Evolutionary conservation across 148 eudicot species (phyloP), one percentile per base, ranked within the genome.

Genomic region (Camellia granthamiana): DNA sequence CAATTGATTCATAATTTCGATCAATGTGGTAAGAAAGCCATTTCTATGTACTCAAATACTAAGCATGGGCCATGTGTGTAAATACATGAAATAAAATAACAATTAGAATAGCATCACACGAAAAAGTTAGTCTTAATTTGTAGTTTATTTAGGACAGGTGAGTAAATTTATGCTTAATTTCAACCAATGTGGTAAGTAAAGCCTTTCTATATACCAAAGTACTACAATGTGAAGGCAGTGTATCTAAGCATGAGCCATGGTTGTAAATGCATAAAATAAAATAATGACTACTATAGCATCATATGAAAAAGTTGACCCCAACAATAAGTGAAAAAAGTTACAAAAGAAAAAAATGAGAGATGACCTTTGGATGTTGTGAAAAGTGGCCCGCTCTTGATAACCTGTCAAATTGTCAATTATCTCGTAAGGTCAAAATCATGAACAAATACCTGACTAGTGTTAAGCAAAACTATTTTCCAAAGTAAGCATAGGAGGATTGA

Each of bases 301-400:
- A 49, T 59, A 51, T 18, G 61, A 52, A 72, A 52, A 55, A 7
- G 52, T 5, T 5, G 52, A 7, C 5, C 70, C 10, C 38, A 7
- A 49, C 11, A 63, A 38, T 1, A 52, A 54, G 30, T 52, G 30
- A 15, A 54, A 51, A 55, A 11, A 5, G 16, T 13, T 13, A 23
- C 14, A 42, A 42, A 9, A 30, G 47, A 56, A 51, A 78, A 44
- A 41, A 43, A 43, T 51, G 51, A 43, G 47, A 52, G 19, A 14
- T 77, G 23, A 97, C 99, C 99, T 97, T 94, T 97, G 38, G 99
- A 97, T 46, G 99, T 94, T 84, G 94, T 97, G 85, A 97, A 91
- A 56, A 97, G 94, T 3, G 98, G 96, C 77, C 99, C 99, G 63
- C 98, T 97, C 87, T 94, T 97, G 83, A 92, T 92, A 63, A 97